phyloP scores from a whole-genome alignment of 305 asterid species.

The Fraxinus baroniana region DNA sequence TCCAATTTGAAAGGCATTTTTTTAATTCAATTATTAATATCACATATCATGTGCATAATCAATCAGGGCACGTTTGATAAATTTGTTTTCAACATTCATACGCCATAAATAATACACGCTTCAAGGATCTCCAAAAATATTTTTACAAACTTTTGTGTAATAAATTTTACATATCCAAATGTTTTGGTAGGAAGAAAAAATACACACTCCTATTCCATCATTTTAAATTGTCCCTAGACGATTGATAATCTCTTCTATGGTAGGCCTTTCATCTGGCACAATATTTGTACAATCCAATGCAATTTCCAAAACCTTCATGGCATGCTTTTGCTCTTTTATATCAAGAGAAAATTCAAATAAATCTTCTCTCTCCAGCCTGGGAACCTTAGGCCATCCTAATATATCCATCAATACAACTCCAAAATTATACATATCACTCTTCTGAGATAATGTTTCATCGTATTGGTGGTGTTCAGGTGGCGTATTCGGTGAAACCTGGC shows the following conservation, averaged over 20 bases:
- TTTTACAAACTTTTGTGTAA: background rate
- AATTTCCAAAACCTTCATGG: conserved; percentile 28
- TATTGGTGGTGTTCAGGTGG: background rate
- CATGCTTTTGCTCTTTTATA: conserved; percentile 31
- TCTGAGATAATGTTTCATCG: conserved; percentile 25
- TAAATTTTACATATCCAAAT: background rate
- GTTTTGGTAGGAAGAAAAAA: background rate
- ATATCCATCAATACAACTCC: conserved; percentile 51
- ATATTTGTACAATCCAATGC: conserved; percentile 37
- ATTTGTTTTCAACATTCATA: background rate
- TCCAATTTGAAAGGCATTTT: background rate
- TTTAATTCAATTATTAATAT: background rate
- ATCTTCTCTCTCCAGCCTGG: background rate
- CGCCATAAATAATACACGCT: background rate
- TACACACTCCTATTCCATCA: background rate
- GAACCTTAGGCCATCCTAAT: conserved; percentile 27
- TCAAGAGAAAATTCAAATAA: conserved; percentile 29
- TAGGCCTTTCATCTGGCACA: conserved; percentile 39
- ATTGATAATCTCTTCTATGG: conserved; percentile 29
- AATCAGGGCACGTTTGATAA: background rate
- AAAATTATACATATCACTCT: conserved; percentile 45
- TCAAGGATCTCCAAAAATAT: background rate
- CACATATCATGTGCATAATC: too few relatives aligned
- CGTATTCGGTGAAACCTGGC: conserved; percentile 16
- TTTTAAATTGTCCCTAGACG: conserved; percentile 20